Conservation (phyloP, 176 grass and related monocot genomes). For the Cenchrus purpureus region DNA sequence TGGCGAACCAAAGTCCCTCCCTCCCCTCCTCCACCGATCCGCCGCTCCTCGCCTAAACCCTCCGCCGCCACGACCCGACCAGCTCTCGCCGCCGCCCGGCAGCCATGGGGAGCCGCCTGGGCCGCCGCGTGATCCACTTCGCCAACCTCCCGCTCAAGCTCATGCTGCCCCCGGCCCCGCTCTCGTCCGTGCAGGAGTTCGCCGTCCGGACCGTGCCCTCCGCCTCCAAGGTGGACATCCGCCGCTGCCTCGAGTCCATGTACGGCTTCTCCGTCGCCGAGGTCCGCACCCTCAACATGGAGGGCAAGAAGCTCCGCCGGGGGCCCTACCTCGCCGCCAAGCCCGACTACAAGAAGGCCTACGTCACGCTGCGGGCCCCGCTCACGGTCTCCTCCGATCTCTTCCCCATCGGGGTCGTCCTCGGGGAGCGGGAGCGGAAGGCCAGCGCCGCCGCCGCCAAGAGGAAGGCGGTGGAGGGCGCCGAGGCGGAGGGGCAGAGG, state of each 20-base stretch:
- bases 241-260: slow-evolving; percentile 86
- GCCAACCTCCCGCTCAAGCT: slow-evolving; percentile 90
- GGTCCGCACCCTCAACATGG: slow-evolving; percentile 91
- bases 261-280: slow-evolving; percentile 92
- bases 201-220: slow-evolving; percentile 86
- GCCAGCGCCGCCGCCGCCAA: slow-evolving; percentile 56
- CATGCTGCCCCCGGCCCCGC: slow-evolving; percentile 77
- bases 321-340: slow-evolving; percentile 67
- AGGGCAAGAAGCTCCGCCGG: slow-evolving; percentile 80
- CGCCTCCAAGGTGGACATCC: slow-evolving; percentile 96
- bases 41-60: slow-evolving; percentile 8
- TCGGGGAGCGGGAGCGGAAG: slow-evolving; percentile 70
- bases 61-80: not conserved
- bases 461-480: slow-evolving; percentile 59
- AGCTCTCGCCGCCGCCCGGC: slow-evolving; percentile 1
- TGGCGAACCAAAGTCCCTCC: not conserved
- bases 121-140: slow-evolving; percentile 92
- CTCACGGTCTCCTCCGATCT: slow-evolving; percentile 77
- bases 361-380: slow-evolving; percentile 75
- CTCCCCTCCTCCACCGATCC: not conserved
- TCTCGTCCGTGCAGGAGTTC: slow-evolving; percentile 86
- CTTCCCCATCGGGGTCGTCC: slow-evolving; percentile 75
- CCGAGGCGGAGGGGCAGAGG: slow-evolving; percentile 46
- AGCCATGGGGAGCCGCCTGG: slow-evolving; percentile 85
- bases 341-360: slow-evolving; percentile 99